Base-by-base conservation (phyloP, 176 grass and related monocot species). In the Eleusine coracana region DNA sequence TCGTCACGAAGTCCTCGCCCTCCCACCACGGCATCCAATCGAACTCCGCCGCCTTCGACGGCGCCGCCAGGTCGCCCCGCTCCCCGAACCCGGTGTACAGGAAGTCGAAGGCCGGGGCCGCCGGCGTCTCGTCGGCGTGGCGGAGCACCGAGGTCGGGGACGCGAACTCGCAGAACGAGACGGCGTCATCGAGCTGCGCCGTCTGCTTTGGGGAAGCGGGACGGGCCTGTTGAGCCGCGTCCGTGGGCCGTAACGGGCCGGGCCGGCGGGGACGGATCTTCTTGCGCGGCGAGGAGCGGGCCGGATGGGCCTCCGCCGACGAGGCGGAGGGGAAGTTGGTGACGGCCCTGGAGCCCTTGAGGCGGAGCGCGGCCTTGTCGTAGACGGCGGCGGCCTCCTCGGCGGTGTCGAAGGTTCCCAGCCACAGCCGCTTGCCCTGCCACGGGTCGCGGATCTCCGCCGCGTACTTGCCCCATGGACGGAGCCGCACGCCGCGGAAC, bases 331-430 rank as follows among this genome's bases (percentile, higher is more conserved):
- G 73, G 80, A 86, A 87, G 67, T 77, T 91, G 44, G 71, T 86
- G 75, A 94, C 83, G 51, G 83, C 92, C n/a, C 23, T 55, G 25
- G 83, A 60, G 10, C 86, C 86, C 80, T 88, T 91, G 50, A 94
- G 76, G 34, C 79, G 80, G 13, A 94, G 34, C 49, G 88, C 92
- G n/a, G 86, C 88, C 67, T 74, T 44, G 80, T 94, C 88, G 71
- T 94, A 94, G 5, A 84, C 92, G 16, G 83, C 88, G 66, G 92
- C 92, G 13, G 92, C 92, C 61, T 91, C 89, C 92, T 98, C 93
- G 1, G 93, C 96, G 73, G 91, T 93, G 89, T 98, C 87, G 76
- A 98, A 98, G 1, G 96, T 98, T 55, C 96, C 96, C 21, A 98
- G 96, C 93, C 96, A 98, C 28, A 93, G 89, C 21, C 96, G 80